These are phyloP conservation scores for Trebouxia gelatinosa DNA, from an alignment of 163 green algal species.

Conservation along the genomic window DNA sequence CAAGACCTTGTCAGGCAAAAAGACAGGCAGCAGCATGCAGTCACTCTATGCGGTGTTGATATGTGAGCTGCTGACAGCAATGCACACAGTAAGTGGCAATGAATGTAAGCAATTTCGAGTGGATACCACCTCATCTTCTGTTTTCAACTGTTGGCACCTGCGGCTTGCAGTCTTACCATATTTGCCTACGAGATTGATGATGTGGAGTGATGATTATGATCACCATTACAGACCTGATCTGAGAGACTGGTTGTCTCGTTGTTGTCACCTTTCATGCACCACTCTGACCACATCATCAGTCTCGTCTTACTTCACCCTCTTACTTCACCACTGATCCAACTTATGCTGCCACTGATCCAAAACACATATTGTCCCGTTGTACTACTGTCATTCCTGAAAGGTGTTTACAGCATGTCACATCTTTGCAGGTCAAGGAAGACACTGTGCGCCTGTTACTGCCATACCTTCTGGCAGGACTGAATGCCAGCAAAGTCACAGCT, in stretches of 20 bases:
- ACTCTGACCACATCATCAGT: constrained; percentile 24
- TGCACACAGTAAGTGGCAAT: constrained; percentile 9
- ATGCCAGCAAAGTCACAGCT: constrained; percentile 5
- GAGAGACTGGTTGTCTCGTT: constrained; percentile 30
- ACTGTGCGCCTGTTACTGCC: constrained; percentile 67
- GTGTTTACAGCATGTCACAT: too few relatives aligned
- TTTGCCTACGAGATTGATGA: neutral
- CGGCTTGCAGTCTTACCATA: neutral
- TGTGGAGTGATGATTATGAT: constrained; percentile 28
- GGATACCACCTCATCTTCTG: too few relatives aligned
- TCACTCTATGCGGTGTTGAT: constrained; percentile 81
- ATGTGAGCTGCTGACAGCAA: constrained; percentile 65
- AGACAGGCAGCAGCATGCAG: constrained; percentile 48
- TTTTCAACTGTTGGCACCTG: neutral
- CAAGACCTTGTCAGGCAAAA: constrained; percentile 27
- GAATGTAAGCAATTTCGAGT: too few relatives aligned
- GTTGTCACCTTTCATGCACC: constrained; percentile 31
- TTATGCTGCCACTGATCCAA: too few relatives aligned
- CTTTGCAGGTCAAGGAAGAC: constrained; percentile 48
- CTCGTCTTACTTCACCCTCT: too few relatives aligned
- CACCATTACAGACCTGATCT: constrained; percentile 34
- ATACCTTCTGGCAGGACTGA: constrained; percentile 70
- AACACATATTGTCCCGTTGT: neutral
- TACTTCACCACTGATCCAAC: too few relatives aligned
- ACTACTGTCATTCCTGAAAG: too few relatives aligned